Conservation (phyloP, 1,139 yeast species). For the Candida labiduridarum region DNA sequence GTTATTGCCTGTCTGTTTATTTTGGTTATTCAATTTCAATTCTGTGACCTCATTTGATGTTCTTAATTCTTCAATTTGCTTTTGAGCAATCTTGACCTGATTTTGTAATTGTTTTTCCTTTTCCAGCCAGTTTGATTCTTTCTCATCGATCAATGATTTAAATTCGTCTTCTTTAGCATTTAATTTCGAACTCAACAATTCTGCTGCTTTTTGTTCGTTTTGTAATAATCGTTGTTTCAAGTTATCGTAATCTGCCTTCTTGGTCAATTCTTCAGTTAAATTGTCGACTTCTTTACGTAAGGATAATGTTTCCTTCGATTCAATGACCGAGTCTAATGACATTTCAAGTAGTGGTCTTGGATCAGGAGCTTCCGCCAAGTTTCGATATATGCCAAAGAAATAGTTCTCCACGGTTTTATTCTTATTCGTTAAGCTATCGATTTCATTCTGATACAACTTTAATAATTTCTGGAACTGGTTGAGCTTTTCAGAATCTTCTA, state of each 20-base stretch:
- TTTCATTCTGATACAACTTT: constrained; percentile 84
- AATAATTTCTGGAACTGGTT: constrained; percentile 65
- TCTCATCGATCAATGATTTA: constrained; percentile 60
- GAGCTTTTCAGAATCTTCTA: constrained; percentile 67
- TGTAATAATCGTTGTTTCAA: constrained; percentile 62
- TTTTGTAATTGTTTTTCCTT: constrained; percentile 48
- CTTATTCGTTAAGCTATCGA: constrained; percentile 78
- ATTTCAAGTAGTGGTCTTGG: constrained; percentile 81
- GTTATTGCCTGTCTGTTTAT: constrained; percentile 11
- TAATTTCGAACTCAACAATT: constrained; percentile 45
- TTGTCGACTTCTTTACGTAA: constrained; percentile 55
- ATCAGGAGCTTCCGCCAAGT: constrained; percentile 89
- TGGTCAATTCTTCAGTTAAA: constrained; percentile 62
- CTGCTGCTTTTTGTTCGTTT: constrained; percentile 60
- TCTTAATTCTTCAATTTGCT: constrained; percentile 55
- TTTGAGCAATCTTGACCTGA: constrained; percentile 49
- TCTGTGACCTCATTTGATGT: constrained; percentile 58
- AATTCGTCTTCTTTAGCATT: constrained; percentile 67
- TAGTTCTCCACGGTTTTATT: constrained; percentile 73
- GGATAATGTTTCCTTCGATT: constrained; percentile 54
- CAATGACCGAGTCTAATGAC: constrained; percentile 67
- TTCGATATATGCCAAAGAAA: constrained; percentile 73
- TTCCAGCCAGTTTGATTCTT: constrained; percentile 60
- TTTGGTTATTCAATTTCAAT: constrained; percentile 44
- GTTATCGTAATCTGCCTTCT: constrained; percentile 77